phyloP scores from a whole-genome alignment of 306 rosid genomes.

The Trifolium repens region DNA sequence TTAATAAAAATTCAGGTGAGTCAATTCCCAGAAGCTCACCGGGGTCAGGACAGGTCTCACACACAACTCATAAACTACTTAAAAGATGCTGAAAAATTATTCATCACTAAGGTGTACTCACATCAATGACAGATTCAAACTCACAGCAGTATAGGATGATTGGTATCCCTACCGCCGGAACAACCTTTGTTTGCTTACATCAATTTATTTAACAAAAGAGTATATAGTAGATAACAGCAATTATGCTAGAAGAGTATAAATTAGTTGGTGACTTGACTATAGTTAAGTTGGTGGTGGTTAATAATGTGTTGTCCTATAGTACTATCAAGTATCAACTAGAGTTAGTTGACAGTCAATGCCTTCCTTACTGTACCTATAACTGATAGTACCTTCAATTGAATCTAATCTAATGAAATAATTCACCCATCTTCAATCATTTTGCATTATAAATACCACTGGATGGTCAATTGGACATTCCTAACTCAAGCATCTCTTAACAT shows the following conservation, averaged over 20 bases:
- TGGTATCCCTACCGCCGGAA: not conserved
- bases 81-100: not conserved
- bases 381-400: not conserved
- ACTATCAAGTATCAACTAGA: not conserved
- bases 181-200: not conserved
- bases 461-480: not conserved
- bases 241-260: not conserved
- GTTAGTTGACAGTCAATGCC: not conserved
- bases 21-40: not conserved
- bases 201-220: not conserved
- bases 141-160: not conserved
- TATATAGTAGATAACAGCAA: not conserved
- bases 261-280: constrained; percentile 6
- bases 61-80: not conserved
- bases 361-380: not conserved
- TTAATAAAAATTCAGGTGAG: not conserved
- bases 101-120: not conserved
- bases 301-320: not conserved
- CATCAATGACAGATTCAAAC: not conserved
- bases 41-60: not conserved
- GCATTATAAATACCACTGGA: not conserved
- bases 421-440: not conserved
- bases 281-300: not conserved
- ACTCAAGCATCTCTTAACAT: constrained; percentile 10
- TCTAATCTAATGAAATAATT: not conserved